A percentile compares a stretch with the other conserved stretches of the same genome.
Conservation (phyloP, 257 asterid genomes). For the Nicotiana attenuata region DNA sequence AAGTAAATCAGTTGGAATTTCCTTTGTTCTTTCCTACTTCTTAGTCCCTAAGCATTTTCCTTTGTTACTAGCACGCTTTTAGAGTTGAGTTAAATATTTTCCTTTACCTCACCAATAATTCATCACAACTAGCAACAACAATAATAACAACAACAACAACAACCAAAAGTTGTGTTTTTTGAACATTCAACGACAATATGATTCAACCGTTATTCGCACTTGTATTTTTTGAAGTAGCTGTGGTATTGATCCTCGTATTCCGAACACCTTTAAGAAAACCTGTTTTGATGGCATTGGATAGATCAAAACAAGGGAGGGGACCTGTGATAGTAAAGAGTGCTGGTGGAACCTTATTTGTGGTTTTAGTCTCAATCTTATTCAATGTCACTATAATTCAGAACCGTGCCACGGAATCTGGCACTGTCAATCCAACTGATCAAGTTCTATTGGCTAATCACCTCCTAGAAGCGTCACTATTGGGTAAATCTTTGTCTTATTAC, state of each 20-base stretch:
- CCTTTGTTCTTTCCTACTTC: background rate
- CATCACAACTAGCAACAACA: no score
- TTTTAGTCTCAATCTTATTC: constrained; percentile 43
- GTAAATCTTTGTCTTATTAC: constrained; percentile 19
- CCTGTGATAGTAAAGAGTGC: constrained; percentile 66
- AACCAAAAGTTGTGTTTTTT: background rate
- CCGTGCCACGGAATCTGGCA: constrained; percentile 40
- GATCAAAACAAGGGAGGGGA: constrained; percentile 62
- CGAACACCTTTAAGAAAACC: constrained; percentile 70
- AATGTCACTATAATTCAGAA: constrained; percentile 37
- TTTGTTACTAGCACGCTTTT: background rate
- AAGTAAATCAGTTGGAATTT: background rate
- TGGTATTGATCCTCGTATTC: constrained; percentile 49
- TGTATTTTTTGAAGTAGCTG: constrained; percentile 50
- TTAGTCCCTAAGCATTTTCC: background rate
- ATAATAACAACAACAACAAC: no score
- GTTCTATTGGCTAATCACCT: constrained; percentile 61
- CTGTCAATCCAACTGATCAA: constrained; percentile 63
- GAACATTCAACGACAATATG: constrained; percentile 26
- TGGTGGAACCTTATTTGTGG: constrained; percentile 55
- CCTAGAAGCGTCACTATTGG: constrained; percentile 59
- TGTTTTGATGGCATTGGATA: constrained; percentile 43
- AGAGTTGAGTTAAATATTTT: background rate
- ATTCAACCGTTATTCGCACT: constrained; percentile 63
- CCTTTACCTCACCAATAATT: background rate